A percentile compares a stretch with the other conserved stretches of the same genome.
phyloP scores from a whole-genome alignment of 768 basidiomycete genomes.

The Amanita pseudoporphyria region DNA sequence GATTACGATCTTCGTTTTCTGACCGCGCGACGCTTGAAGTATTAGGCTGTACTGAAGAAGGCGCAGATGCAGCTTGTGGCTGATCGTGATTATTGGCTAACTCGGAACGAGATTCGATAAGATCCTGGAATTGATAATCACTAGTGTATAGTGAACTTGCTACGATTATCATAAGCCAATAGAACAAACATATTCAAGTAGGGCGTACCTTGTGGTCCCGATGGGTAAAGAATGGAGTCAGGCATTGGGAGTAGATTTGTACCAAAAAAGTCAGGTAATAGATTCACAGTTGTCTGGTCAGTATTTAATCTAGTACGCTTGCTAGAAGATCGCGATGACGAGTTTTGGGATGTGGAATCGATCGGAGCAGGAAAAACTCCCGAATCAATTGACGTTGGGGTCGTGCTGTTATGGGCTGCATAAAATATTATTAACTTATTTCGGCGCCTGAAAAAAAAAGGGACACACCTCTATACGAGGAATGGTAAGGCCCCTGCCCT shows the following conservation, averaged over 20 bases:
- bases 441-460: background rate
- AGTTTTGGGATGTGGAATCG: background rate
- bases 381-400: background rate
- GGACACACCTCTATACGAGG: slow-evolving; percentile 24
- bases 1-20: background rate
- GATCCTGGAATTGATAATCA: background rate
- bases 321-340: slow-evolving; percentile 1
- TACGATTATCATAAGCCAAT: background rate
- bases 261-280: background rate
- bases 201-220: background rate
- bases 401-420: background rate
- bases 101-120: background rate
- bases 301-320: background rate
- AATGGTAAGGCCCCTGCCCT: slow-evolving; percentile 30
- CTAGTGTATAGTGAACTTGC: background rate
- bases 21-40: background rate
- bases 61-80: background rate
- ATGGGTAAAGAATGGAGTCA: background rate
- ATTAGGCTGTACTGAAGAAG: background rate
- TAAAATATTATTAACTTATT: background rate
- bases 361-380: background rate
- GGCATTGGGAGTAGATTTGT: background rate
- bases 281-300: background rate
- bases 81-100: background rate
- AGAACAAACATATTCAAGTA: background rate